Percentiles rank a stretch among this genome's conserved stretches.
Conservation (phyloP, 352 stramenopile genomes). For the Plasmopara halstedii region DNA sequence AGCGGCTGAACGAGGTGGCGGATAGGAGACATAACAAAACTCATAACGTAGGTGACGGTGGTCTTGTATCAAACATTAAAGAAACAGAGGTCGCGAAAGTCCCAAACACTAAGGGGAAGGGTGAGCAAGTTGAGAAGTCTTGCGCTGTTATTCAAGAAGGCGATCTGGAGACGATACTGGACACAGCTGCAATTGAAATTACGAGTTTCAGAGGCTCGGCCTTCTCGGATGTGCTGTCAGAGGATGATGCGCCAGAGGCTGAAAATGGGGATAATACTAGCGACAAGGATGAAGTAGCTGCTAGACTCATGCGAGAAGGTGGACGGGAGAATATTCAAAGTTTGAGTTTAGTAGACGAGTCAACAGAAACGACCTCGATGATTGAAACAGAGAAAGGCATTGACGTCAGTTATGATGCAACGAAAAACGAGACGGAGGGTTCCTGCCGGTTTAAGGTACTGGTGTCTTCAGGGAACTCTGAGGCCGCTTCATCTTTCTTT, state of each 20-base stretch:
- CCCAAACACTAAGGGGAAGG: neutral
- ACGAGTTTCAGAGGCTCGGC: slow-evolving; percentile 12
- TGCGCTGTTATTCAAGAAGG: neutral
- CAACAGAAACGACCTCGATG: neutral
- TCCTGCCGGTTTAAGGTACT: neutral
- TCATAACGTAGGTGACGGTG: too few species aligned
- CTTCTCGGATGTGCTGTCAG: slow-evolving; percentile 21
- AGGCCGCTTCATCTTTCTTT: neutral
- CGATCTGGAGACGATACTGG: slow-evolving; percentile 18
- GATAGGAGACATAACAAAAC: too few species aligned
- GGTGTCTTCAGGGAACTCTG: neutral
- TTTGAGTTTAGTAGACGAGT: slow-evolving; percentile 8
- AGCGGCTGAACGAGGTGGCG: slow-evolving; percentile 14
- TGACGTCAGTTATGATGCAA: neutral
- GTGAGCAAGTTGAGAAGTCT: neutral
- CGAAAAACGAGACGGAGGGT: neutral
- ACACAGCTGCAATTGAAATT: slow-evolving; percentile 17
- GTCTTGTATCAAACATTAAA: too few species aligned
- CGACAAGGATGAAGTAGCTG: slow-evolving; percentile 2
- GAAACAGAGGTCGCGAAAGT: neutral
- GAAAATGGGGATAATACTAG: slow-evolving; percentile 11
- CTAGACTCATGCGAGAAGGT: neutral
- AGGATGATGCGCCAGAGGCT: slow-evolving; percentile 17
- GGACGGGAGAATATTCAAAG: slow-evolving; percentile 3
- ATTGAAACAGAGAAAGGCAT: neutral